Evolutionary conservation across 495 filamentous ascomycete species (phyloP).

Genomic region (Penicillium coffeae): DNA sequence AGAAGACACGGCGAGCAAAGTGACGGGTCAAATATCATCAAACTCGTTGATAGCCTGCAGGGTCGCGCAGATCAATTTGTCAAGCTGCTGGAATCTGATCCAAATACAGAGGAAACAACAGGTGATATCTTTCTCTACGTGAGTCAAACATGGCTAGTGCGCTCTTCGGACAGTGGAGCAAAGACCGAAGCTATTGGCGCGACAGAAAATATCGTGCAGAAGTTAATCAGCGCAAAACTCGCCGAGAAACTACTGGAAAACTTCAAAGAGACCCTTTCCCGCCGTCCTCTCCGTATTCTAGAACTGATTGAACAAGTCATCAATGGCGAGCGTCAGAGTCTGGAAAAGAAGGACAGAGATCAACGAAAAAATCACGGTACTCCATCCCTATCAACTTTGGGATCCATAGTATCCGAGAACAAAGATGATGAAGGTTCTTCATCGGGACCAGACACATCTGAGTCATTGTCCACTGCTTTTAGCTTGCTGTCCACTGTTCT

Average conservation of each 20-base stretch:
- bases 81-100: conserved; percentile 47
- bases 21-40: conserved; percentile 31
- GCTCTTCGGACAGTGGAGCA: conserved; percentile 7
- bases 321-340: conserved; percentile 30
- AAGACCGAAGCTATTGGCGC: conserved; percentile 21
- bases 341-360: conserved; percentile 3
- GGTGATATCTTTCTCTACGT: conserved; percentile 61
- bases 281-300: conserved; percentile 58
- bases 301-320: conserved; percentile 59
- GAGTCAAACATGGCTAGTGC: conserved; percentile 58
- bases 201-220: conserved; percentile 37
- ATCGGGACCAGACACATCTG: conserved; percentile 43
- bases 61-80: conserved; percentile 49
- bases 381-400: conserved; percentile 36
- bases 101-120: conserved; percentile 53
- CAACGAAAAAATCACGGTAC: conserved; percentile 11
- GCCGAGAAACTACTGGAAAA: conserved; percentile 64
- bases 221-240: conserved; percentile 58
- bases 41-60: conserved; percentile 36
- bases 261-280: conserved; percentile 64
- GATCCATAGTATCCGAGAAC: conserved; percentile 29
- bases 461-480: conserved; percentile 55
- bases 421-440: conserved; percentile 9
- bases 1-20: conserved; percentile 13
- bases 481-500: conserved; percentile 66